phyloP scores from a whole-genome alignment of 2,329 filamentous ascomycete species.

The Daldinia sp. region DNA sequence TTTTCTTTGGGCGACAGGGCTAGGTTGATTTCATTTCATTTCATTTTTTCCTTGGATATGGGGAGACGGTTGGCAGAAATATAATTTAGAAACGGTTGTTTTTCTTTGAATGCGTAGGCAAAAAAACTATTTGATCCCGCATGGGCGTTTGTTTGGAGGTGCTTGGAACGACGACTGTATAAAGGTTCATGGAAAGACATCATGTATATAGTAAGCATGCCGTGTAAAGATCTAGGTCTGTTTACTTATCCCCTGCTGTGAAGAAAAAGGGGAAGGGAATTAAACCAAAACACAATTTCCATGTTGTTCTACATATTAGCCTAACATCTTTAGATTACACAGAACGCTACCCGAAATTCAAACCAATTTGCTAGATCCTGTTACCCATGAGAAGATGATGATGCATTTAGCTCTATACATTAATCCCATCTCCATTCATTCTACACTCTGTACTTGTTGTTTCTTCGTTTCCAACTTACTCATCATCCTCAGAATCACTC shows the following conservation, averaged over 20 bases:
- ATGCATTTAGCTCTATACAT: slow-evolving; percentile 11
- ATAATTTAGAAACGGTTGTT: too few relatives aligned
- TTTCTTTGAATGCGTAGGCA: too few relatives aligned
- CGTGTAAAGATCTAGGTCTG: neutral
- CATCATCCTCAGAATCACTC: slow-evolving; percentile 67
- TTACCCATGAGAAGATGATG: slow-evolving; percentile 8
- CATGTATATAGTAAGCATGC: neutral
- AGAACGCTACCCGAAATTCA: slow-evolving; percentile 7
- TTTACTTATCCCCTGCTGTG: too few relatives aligned
- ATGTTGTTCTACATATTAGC: slow-evolving; percentile 32
- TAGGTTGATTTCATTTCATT: too few relatives aligned
- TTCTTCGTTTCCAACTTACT: neutral
- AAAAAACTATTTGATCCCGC: too few relatives aligned
- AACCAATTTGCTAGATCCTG: slow-evolving; percentile 18
- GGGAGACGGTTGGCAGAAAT: too few relatives aligned
- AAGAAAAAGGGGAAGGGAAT: too few relatives aligned
- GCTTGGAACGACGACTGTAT: neutral
- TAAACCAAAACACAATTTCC: slow-evolving; percentile 7
- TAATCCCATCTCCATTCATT: slow-evolving; percentile 1
- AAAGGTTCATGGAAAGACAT: neutral
- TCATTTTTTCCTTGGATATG: too few relatives aligned
- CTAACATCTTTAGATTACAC: slow-evolving; percentile 22
- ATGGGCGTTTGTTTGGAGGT: too few relatives aligned
- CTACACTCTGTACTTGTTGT: slow-evolving; percentile 10
- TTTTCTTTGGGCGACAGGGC: too few relatives aligned